Percentiles rank a stretch among this genome's conserved stretches.
Conservation (phyloP, 495 filamentous ascomycete genomes). For the Polyplosphaeria fusca region DNA sequence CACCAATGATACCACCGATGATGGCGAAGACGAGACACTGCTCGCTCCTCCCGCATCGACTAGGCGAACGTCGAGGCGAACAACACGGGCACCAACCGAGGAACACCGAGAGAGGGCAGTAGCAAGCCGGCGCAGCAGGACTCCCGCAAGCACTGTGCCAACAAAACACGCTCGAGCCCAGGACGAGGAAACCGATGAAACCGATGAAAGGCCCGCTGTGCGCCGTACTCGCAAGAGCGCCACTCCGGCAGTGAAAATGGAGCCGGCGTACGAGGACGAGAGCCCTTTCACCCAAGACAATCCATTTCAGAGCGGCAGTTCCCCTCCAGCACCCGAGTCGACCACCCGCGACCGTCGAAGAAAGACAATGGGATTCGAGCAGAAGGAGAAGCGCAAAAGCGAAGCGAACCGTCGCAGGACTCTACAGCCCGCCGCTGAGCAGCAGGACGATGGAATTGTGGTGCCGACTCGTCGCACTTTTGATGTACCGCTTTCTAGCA, state of each 20-base stretch:
- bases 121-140: slow-evolving; percentile 44
- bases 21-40: slow-evolving; percentile 43
- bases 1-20: slow-evolving; percentile 49
- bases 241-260: slow-evolving; percentile 46
- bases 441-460: slow-evolving; percentile 40
- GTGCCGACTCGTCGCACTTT: slow-evolving; percentile 47
- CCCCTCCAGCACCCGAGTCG: slow-evolving; percentile 47
- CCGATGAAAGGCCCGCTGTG: slow-evolving; percentile 37
- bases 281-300: slow-evolving; percentile 82
- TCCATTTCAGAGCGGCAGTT: slow-evolving; percentile 86
- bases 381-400: slow-evolving; percentile 48
- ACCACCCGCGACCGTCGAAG: slow-evolving; percentile 45
- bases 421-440: slow-evolving; percentile 37
- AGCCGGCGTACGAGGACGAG: slow-evolving; percentile 42
- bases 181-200: slow-evolving; percentile 45
- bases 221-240: slow-evolving; percentile 45
- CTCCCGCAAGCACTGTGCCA: slow-evolving; percentile 48
- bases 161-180: slow-evolving; percentile 55
- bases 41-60: slow-evolving; percentile 43
- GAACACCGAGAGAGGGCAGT: slow-evolving; percentile 24
- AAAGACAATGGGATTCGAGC: slow-evolving; percentile 37
- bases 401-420: slow-evolving; percentile 45
- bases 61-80: slow-evolving; percentile 29
- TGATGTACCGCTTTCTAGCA: slow-evolving; percentile 38
- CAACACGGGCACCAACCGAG: slow-evolving; percentile 31